Evolutionary conservation across 768 basidiomycete genomes (phyloP).

Genomic region (Tremella yokohamensis): DNA sequence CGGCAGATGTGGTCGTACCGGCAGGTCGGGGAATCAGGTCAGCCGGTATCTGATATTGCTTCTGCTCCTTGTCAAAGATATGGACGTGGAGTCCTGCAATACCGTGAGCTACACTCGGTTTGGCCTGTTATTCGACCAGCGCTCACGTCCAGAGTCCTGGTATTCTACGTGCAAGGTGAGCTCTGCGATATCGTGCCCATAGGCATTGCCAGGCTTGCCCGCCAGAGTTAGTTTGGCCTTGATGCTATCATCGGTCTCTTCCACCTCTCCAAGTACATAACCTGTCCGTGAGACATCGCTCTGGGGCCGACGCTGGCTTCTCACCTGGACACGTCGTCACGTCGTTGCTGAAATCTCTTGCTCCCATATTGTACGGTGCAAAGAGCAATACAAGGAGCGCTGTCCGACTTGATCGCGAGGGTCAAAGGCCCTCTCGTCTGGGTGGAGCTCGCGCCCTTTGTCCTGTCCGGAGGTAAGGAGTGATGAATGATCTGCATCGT

Average conservation of each 20-base stretch:
- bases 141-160: conserved; percentile 18
- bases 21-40: conserved; percentile 50
- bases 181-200: conserved; percentile 24
- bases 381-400: no score
- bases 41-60: conserved; percentile 67
- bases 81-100: conserved; percentile 49
- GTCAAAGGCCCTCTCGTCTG: no score
- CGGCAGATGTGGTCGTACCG: conserved; percentile 44
- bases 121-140: background rate
- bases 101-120: background rate
- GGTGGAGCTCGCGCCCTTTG: no score
- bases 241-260: background rate
- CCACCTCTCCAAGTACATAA: no score
- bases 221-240: background rate
- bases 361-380: no score
- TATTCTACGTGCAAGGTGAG: conserved; percentile 29
- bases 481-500: no score
- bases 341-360: no score
- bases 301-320: no score
- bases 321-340: no score
- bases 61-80: conserved; percentile 47
- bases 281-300: no score
- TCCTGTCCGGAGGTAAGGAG: no score
- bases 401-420: no score
- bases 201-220: conserved; percentile 18